phyloP scores from a whole-genome alignment of 352 stramenopile genomes.

The Thraustochytrium striatum region DNA sequence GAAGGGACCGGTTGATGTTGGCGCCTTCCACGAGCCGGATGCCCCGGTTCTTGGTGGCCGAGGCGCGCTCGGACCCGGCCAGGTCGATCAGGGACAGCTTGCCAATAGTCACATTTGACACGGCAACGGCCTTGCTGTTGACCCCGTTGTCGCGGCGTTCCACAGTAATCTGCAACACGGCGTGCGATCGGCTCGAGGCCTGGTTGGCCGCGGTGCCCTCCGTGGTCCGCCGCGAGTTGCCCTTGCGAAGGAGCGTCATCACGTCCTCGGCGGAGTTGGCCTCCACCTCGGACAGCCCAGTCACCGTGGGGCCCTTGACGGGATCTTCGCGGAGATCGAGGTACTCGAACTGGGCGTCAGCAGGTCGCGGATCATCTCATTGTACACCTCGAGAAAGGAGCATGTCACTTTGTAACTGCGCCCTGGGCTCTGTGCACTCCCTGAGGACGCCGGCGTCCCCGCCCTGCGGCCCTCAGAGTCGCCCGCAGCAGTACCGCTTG shows the following conservation, averaged over 20 bases:
- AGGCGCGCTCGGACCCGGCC: slow-evolving; percentile 78
- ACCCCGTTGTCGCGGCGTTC: slow-evolving; percentile 83
- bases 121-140: slow-evolving; percentile 61
- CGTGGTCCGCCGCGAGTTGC: slow-evolving; percentile 69
- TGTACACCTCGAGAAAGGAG: slow-evolving; percentile 92
- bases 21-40: slow-evolving; percentile 76
- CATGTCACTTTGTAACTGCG: slow-evolving; percentile 61
- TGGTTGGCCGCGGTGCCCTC: slow-evolving; percentile 79
- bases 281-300: slow-evolving; percentile 86
- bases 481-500: too few relatives aligned
- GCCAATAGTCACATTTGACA: slow-evolving; percentile 55
- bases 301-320: slow-evolving; percentile 68
- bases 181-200: slow-evolving; percentile 74
- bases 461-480: too few relatives aligned
- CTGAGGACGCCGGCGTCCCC: not conserved
- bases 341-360: slow-evolving; percentile 84
- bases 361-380: slow-evolving; percentile 87
- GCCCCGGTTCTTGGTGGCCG: slow-evolving; percentile 80
- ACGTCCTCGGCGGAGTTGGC: slow-evolving; percentile 62
- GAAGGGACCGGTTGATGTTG: slow-evolving; percentile 84
- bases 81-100: slow-evolving; percentile 85
- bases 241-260: slow-evolving; percentile 55
- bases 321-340: slow-evolving; percentile 82
- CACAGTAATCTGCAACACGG: slow-evolving; percentile 73
- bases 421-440: not conserved